phyloP scores from a whole-genome alignment of 805 yeast species.

The Barnettozyma sucrosica region DNA sequence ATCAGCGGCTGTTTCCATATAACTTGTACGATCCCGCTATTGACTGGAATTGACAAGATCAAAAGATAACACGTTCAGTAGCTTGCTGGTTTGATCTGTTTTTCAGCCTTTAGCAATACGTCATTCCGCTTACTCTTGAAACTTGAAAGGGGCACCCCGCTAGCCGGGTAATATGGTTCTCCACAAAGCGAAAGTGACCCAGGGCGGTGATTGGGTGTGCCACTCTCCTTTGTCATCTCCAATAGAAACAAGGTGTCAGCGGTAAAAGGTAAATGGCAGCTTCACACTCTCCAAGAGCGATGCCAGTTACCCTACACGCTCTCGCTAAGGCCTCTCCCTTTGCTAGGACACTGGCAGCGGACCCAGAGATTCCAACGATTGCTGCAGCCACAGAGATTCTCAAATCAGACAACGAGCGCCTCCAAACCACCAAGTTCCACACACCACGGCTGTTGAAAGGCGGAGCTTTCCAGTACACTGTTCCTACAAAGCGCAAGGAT shows the following conservation, averaged over 20 bases:
- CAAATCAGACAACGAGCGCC: slow-evolving; percentile 20
- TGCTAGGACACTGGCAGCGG: slow-evolving; percentile 19
- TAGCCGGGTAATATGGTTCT: neutral
- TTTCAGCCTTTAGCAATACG: no score
- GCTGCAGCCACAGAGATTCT: slow-evolving; percentile 25
- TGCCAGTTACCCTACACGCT: slow-evolving; percentile 6
- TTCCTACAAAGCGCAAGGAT: slow-evolving; percentile 56
- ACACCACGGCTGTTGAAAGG: slow-evolving; percentile 45
- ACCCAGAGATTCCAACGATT: slow-evolving; percentile 28
- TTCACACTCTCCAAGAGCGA: neutral
- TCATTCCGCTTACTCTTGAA: no score
- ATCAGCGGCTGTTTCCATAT: no score
- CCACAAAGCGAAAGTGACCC: no score
- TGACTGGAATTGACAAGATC: no score
- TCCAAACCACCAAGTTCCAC: slow-evolving; percentile 32
- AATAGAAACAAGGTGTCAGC: neutral
- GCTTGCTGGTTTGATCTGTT: no score
- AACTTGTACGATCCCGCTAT: no score
- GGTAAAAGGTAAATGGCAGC: neutral
- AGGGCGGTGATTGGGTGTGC: no score
- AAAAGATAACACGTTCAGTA: no score
- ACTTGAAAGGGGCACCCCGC: no score
- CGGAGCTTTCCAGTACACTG: slow-evolving; percentile 69
- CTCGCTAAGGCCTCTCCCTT: slow-evolving; percentile 14
- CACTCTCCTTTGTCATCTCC: no score